These are phyloP conservation scores for Aspergillus pseudoviridinutans DNA, from an alignment of 2,329 filamentous ascomycete genomes.

Conservation along the genomic window DNA sequence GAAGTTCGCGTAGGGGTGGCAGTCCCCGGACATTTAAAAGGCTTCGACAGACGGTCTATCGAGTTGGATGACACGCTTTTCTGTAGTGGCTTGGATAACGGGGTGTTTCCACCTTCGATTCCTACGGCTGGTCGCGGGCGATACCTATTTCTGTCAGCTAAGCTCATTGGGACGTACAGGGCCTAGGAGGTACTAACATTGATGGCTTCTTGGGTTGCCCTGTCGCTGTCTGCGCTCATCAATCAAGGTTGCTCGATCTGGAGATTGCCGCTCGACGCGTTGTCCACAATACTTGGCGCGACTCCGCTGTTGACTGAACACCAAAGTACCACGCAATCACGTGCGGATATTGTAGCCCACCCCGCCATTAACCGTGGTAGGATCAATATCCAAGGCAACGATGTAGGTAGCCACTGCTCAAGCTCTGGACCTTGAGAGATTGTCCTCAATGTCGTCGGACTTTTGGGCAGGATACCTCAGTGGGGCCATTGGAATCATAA, in stretches of 20 bases:
- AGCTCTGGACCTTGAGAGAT: background rate
- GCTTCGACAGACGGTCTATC: constrained; percentile 68
- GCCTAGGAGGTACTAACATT: constrained; percentile 8
- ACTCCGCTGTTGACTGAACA: constrained; percentile 21
- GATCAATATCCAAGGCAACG: background rate
- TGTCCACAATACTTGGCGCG: constrained; percentile 13
- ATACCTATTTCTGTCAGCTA: constrained; percentile 29
- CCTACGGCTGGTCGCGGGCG: constrained; percentile 29
- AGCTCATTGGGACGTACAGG: background rate
- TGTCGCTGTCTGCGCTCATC: background rate
- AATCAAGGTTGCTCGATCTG: constrained; percentile 3
- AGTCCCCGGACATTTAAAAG: constrained; percentile 88
- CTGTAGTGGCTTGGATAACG: constrained; percentile 37
- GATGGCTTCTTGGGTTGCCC: background rate
- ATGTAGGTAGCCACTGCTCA: background rate
- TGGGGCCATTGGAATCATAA: constrained; percentile 78
- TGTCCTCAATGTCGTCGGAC: constrained; percentile 71
- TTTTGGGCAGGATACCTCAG: constrained; percentile 93
- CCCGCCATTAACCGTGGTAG: background rate
- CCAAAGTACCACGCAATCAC: constrained; percentile 33
- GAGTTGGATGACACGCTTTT: constrained; percentile 54
- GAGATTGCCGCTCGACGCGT: constrained; percentile 17
- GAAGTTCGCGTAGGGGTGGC: constrained; percentile 64
- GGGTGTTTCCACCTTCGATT: constrained; percentile 44
- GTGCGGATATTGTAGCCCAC: constrained; percentile 16